Evolutionary conservation across 2,329 filamentous ascomycete species (phyloP).

Genomic region (Metarhizium humberi): DNA sequence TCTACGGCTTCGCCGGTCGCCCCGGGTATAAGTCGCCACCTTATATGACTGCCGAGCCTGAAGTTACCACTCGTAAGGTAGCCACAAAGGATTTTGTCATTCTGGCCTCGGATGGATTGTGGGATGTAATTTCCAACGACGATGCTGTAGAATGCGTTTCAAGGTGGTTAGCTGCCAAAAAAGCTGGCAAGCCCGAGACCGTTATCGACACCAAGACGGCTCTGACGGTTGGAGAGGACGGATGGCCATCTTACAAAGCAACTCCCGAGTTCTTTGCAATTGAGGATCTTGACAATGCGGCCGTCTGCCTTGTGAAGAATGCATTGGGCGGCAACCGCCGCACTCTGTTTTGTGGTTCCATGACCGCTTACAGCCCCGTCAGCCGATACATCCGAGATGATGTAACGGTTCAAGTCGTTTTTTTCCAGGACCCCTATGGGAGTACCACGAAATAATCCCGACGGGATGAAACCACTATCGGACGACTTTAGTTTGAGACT

Average conservation of each 20-base stretch:
- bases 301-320: slow-evolving; percentile 73
- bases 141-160: slow-evolving; percentile 49
- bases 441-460: background rate
- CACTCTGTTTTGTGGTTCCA: slow-evolving; percentile 62
- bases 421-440: slow-evolving; percentile 27
- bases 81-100: slow-evolving; percentile 48
- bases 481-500: background rate
- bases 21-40: slow-evolving; percentile 47
- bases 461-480: background rate
- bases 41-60: slow-evolving; percentile 59
- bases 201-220: slow-evolving; percentile 10
- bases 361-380: slow-evolving; percentile 63
- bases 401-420: slow-evolving; percentile 77
- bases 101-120: slow-evolving; percentile 58
- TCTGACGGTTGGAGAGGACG: slow-evolving; percentile 10
- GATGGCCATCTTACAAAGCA: slow-evolving; percentile 15
- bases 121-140: slow-evolving; percentile 49
- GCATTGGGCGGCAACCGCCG: slow-evolving; percentile 68
- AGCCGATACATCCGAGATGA: slow-evolving; percentile 61
- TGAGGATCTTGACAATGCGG: slow-evolving; percentile 65
- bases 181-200: slow-evolving; percentile 15
- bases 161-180: slow-evolving; percentile 36
- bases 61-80: slow-evolving; percentile 48
- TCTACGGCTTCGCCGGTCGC: slow-evolving; percentile 34
- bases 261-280: slow-evolving; percentile 55